A percentile compares a stretch with the other conserved stretches of the same genome.
Conservation (phyloP, 2,329 filamentous ascomycete genomes). For the Diaporthe citri region DNA sequence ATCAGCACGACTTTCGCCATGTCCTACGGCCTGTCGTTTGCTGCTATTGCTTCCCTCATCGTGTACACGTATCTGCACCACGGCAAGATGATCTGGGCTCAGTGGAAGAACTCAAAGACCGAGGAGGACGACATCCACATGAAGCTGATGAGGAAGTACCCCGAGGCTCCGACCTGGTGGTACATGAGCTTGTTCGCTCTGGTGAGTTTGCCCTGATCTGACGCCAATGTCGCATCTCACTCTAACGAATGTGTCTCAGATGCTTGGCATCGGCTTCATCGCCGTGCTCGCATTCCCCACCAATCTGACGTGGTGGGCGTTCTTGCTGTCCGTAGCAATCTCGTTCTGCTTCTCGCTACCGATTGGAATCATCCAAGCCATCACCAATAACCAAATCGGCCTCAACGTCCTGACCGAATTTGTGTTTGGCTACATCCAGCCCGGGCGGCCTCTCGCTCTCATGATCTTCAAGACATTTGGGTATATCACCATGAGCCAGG, state of each 20-base stretch:
- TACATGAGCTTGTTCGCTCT: constrained; percentile 69
- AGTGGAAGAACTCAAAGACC: constrained; percentile 69
- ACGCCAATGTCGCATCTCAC: background rate
- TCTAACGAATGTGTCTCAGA: constrained; percentile 51
- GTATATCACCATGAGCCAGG: constrained; percentile 74
- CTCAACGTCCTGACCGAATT: constrained; percentile 83
- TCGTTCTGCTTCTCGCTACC: constrained; percentile 74
- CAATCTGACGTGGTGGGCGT: constrained; percentile 79
- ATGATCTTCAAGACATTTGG: constrained; percentile 80
- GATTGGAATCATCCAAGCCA: constrained; percentile 77
- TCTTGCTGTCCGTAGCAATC: constrained; percentile 74
- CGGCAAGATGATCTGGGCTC: constrained; percentile 73
- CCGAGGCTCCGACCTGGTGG: constrained; percentile 74
- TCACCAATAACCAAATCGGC: constrained; percentile 78
- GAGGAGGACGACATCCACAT: constrained; percentile 75
- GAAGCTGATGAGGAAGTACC: constrained; percentile 73
- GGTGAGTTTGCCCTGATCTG: constrained; percentile 53
- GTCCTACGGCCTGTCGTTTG: constrained; percentile 79
- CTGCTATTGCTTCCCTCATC: constrained; percentile 77
- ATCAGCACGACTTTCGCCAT: constrained; percentile 80
- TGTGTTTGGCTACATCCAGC: constrained; percentile 80
- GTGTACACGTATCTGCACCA: constrained; percentile 77
- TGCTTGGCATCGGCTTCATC: constrained; percentile 66
- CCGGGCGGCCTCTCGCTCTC: constrained; percentile 77
- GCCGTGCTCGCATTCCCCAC: constrained; percentile 73